Evolutionary conservation across 2,329 filamentous ascomycete genomes (phyloP).

Genomic region (Aspergillus calidoustus): DNA sequence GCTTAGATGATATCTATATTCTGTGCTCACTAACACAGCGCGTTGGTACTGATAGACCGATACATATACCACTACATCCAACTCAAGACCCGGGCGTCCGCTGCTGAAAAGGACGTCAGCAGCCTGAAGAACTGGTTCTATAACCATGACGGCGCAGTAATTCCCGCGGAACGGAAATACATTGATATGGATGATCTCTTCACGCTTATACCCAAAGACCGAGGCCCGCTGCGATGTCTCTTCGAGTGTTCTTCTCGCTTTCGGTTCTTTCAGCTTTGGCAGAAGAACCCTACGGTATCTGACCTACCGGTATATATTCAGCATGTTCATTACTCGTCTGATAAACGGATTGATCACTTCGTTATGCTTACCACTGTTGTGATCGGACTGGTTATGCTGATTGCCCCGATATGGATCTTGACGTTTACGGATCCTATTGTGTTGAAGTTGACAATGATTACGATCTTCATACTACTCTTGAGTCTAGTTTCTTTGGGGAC

Average conservation of each 20-base stretch:
- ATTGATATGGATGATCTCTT: not conserved
- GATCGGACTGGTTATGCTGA: not conserved
- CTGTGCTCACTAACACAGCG: not conserved
- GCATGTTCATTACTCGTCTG: not conserved
- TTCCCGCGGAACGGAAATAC: not conserved
- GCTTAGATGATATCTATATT: not conserved
- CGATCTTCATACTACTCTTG: not conserved
- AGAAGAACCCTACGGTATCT: not conserved
- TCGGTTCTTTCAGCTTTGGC: not conserved
- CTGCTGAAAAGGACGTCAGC: not conserved
- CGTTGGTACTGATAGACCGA: not conserved
- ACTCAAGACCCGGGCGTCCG: not conserved
- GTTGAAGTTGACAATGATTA: slow-evolving; percentile 1
- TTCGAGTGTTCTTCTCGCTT: not conserved
- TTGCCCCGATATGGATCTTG: slow-evolving; percentile 1
- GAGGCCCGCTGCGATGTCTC: not conserved
- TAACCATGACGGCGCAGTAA: not conserved
- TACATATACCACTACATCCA: not conserved
- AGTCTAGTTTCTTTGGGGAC: not conserved
- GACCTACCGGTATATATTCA: not conserved
- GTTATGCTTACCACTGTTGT: not conserved
- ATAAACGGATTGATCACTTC: not conserved
- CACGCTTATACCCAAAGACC: not conserved
- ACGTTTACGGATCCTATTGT: not conserved
- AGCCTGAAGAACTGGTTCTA: not conserved